Evolutionary conservation across 2,329 filamentous ascomycete genomes (phyloP).

Genomic region (Colletotrichum theobromicola): DNA sequence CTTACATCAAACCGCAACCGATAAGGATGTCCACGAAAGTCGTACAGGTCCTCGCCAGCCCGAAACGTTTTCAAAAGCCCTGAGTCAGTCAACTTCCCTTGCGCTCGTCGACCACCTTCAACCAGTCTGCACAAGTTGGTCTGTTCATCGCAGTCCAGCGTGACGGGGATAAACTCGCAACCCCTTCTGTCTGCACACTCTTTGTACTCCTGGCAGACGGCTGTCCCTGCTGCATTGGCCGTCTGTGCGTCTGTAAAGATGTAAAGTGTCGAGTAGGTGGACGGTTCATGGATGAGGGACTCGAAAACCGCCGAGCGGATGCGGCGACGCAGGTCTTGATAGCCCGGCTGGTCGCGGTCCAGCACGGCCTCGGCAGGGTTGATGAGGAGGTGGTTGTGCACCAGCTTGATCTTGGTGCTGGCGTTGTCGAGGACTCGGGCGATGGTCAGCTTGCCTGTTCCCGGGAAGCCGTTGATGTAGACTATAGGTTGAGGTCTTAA

Average conservation of each 20-base stretch:
- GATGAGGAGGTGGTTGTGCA: slow-evolving; percentile 34
- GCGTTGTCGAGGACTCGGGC: slow-evolving; percentile 24
- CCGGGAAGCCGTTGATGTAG: slow-evolving; percentile 35
- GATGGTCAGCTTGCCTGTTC: slow-evolving; percentile 33
- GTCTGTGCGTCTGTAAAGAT: neutral
- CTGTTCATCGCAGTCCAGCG: neutral
- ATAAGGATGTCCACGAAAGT: neutral
- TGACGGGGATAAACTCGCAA: neutral
- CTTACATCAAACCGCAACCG: neutral
- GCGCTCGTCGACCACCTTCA: neutral
- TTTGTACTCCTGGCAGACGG: neutral
- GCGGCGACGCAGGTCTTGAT: neutral
- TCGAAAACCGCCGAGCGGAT: neutral
- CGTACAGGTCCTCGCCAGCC: neutral
- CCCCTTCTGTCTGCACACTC: neutral
- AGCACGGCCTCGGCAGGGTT: slow-evolving; percentile 12
- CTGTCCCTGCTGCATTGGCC: neutral
- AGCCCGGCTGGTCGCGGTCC: neutral
- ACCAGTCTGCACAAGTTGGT: neutral
- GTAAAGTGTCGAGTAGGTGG: neutral
- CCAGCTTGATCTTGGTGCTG: slow-evolving; percentile 26
- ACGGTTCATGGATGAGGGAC: neutral
- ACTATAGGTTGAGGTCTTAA: slow-evolving; percentile 1
- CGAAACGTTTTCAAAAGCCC: neutral
- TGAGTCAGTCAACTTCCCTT: neutral